These are phyloP conservation scores for Suillus variegatus DNA, from an alignment of 768 basidiomycete genomes.

Conservation along the genomic window DNA sequence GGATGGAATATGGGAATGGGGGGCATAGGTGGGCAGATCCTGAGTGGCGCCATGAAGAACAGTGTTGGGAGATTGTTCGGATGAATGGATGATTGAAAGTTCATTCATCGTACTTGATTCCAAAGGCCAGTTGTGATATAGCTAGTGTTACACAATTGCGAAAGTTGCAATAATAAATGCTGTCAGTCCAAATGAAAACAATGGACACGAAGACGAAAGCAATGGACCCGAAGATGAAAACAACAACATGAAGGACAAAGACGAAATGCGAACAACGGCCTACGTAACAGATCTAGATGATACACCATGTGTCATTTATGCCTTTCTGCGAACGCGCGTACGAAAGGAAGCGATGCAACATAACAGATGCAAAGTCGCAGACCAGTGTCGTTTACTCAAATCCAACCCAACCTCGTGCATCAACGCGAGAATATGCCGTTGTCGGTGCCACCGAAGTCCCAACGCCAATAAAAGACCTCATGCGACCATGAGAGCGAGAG, in stretches of 20 bases:
- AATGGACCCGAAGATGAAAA: constrained; percentile 26
- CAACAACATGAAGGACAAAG: constrained; percentile 16
- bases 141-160: constrained; percentile 33
- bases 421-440: constrained; percentile 80
- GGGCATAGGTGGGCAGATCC: constrained; percentile 81
- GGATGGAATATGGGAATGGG: constrained; percentile 75
- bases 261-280: constrained; percentile 23
- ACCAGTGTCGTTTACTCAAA: constrained; percentile 35
- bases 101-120: constrained; percentile 9
- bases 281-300: constrained; percentile 11
- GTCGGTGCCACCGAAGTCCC: constrained; percentile 72
- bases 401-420: constrained; percentile 79
- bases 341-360: constrained; percentile 8
- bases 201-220: constrained; percentile 18
- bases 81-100: constrained; percentile 20
- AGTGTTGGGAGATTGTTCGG: constrained; percentile 79
- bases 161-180: constrained; percentile 25
- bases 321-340: constrained; percentile 13
- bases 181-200: constrained; percentile 17
- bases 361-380: constrained; percentile 10
- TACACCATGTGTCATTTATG: constrained; percentile 7
- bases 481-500: constrained; percentile 64
- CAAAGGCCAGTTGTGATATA: constrained; percentile 14
- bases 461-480: constrained; percentile 73
- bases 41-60: constrained; percentile 81